Evolutionary conservation across 495 filamentous ascomycete genomes (phyloP).

Genomic region (Trichoderma virens): DNA sequence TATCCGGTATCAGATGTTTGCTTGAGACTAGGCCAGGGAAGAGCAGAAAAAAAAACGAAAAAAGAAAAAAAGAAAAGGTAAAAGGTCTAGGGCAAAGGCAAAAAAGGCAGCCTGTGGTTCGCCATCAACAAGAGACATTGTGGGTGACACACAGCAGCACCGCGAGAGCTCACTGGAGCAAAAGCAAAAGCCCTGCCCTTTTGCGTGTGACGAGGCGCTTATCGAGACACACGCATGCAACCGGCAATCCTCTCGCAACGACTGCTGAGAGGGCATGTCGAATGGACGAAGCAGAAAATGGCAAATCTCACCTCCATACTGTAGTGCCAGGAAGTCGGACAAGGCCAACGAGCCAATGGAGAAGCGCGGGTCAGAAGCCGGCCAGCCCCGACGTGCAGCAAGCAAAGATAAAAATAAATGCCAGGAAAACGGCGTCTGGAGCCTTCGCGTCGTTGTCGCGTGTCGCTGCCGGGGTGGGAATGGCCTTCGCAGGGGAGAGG

Average conservation of each 20-base stretch:
- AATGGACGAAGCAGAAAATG: not conserved
- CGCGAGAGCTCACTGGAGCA: not conserved
- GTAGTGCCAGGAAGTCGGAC: not conserved
- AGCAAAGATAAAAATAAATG: not conserved
- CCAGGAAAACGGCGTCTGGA: not conserved
- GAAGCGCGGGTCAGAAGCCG: not conserved
- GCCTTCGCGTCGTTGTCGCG: conserved; percentile 4
- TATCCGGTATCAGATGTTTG: not conserved
- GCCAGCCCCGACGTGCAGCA: not conserved
- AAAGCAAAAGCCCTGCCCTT: not conserved
- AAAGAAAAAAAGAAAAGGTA: not conserved
- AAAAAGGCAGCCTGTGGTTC: not conserved
- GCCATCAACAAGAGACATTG: not conserved
- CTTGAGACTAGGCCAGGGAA: not conserved
- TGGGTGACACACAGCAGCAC: not conserved
- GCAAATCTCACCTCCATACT: not conserved
- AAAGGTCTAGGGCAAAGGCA: no score
- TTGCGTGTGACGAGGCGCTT: conserved; percentile 1
- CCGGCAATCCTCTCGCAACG: not conserved
- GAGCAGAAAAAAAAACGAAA: not conserved
- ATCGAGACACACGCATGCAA: conserved; percentile 3
- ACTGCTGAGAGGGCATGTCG: not conserved
- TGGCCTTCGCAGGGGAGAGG: not conserved
- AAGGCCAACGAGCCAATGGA: not conserved
- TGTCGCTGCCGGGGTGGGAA: not conserved